Conservation (phyloP, 2,329 filamentous ascomycete species). For the Fusarium sp. region DNA sequence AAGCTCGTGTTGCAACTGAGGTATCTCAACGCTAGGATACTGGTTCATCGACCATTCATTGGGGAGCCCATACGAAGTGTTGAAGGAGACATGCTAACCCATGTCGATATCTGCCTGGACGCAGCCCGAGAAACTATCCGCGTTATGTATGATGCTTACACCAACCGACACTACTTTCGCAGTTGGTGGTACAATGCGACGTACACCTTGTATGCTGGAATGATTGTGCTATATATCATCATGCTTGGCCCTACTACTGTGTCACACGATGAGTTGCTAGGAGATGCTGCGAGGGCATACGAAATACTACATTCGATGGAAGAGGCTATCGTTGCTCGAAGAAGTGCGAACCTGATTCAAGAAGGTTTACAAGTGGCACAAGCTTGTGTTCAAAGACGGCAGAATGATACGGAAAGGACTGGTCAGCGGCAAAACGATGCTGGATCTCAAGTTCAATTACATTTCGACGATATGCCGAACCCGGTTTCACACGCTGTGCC, state of each 20-base stretch:
- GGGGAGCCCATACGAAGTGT: not conserved
- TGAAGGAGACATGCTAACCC: not conserved
- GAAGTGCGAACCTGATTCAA: constrained; percentile 5
- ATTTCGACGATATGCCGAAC: not conserved
- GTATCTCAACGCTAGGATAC: constrained; percentile 5
- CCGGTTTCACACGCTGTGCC: constrained; percentile 3
- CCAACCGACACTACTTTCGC: constrained; percentile 10
- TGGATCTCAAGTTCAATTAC: not conserved
- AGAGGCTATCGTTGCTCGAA: constrained; percentile 2
- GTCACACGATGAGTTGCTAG: not conserved
- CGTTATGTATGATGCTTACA: constrained; percentile 6
- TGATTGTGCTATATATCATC: constrained; percentile 22
- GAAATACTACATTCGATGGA: constrained; percentile 13
- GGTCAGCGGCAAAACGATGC: not conserved
- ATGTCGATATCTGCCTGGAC: not conserved
- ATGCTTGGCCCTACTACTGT: constrained; percentile 8
- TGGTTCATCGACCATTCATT: constrained; percentile 5
- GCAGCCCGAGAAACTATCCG: constrained; percentile 4
- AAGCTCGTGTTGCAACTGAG: constrained; percentile 6
- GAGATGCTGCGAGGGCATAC: constrained; percentile 1
- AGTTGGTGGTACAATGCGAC: constrained; percentile 24
- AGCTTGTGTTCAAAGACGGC: constrained; percentile 3
- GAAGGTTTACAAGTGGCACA: constrained; percentile 8
- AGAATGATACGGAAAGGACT: not conserved
- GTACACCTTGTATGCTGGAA: constrained; percentile 11